Percentiles rank a stretch among this genome's conserved stretches.
Conservation (phyloP, 2,329 filamentous ascomycete species). For the Arthrinium puccinioides region DNA sequence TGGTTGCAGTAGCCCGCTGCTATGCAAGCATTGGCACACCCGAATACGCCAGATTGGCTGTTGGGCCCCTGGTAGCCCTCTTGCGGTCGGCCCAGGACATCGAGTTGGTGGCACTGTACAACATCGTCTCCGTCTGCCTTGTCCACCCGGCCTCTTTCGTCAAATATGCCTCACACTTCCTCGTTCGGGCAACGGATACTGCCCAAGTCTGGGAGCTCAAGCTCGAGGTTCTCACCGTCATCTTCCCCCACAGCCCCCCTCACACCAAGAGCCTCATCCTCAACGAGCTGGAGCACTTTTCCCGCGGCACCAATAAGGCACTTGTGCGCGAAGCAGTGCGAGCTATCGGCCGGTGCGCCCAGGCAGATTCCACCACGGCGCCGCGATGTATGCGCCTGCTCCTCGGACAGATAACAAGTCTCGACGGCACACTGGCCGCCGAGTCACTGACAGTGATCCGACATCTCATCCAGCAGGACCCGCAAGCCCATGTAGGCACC, state of each 20-base stretch:
- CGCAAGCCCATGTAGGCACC: conserved; percentile 71
- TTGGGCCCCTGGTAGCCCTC: conserved; percentile 81
- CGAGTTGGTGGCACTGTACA: conserved; percentile 83
- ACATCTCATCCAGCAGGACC: conserved; percentile 89
- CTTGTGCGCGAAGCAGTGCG: conserved; percentile 84
- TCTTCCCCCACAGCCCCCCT: conserved; percentile 75
- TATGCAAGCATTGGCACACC: conserved; percentile 79
- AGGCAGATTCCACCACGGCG: conserved; percentile 63
- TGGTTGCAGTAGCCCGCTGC: conserved; percentile 77
- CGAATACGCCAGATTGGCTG: conserved; percentile 65
- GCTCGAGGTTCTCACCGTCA: conserved; percentile 80
- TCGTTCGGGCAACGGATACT: conserved; percentile 73
- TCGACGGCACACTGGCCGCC: conserved; percentile 81
- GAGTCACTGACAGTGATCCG: conserved; percentile 93
- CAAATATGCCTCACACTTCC: conserved; percentile 81
- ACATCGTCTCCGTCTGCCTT: conserved; percentile 89
- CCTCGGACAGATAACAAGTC: conserved; percentile 77
- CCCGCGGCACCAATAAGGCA: conserved; percentile 62
- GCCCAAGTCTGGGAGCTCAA: conserved; percentile 85
- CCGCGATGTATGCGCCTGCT: conserved; percentile 76
- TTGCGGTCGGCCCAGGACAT: conserved; percentile 81
- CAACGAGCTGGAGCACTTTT: conserved; percentile 91
- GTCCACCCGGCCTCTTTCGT: conserved; percentile 72
- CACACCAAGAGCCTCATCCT: conserved; percentile 81
- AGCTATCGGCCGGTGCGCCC: conserved; percentile 89